phyloP scores from a whole-genome alignment of 1,139 yeast genomes.

The Candida gigantensis region DNA sequence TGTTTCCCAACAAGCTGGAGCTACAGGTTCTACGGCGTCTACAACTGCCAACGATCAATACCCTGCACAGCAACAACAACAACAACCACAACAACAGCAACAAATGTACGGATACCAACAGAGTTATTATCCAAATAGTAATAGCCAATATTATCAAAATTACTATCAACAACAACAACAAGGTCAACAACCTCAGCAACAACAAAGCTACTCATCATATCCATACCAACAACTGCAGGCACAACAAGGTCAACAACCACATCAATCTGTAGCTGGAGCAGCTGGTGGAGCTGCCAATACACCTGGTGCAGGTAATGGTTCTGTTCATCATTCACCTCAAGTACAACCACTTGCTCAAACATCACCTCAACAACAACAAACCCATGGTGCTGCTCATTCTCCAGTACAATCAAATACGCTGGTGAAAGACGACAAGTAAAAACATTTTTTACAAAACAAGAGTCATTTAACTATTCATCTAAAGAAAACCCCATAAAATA shows the following conservation, averaged over 20 bases:
- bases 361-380: constrained; percentile 4
- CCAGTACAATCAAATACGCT: constrained; percentile 1
- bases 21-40: not conserved
- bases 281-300: too few relatives aligned
- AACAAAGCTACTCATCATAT: not conserved
- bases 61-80: constrained; percentile 16
- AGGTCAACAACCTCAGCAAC: not conserved
- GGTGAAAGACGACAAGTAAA: not conserved
- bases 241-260: not conserved
- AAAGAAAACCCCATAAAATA: too few relatives aligned
- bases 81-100: constrained; percentile 17
- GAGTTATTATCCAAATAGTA: constrained; percentile 16
- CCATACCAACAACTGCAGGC: not conserved
- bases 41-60: too few relatives aligned
- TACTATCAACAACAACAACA: constrained; percentile 18
- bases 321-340: constrained; percentile 4
- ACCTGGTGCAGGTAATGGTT: constrained; percentile 5
- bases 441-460: not conserved
- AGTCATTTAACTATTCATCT: too few relatives aligned
- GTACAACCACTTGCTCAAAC: constrained; percentile 3
- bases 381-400: constrained; percentile 4
- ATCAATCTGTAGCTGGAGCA: constrained; percentile 1
- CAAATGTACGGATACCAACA: constrained; percentile 21
- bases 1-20: constrained; percentile 11
- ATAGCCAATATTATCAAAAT: constrained; percentile 18